These are phyloP conservation scores for Saprolegnia parasitica DNA, from an alignment of 352 stramenopile genomes.

Conservation along the genomic window DNA sequence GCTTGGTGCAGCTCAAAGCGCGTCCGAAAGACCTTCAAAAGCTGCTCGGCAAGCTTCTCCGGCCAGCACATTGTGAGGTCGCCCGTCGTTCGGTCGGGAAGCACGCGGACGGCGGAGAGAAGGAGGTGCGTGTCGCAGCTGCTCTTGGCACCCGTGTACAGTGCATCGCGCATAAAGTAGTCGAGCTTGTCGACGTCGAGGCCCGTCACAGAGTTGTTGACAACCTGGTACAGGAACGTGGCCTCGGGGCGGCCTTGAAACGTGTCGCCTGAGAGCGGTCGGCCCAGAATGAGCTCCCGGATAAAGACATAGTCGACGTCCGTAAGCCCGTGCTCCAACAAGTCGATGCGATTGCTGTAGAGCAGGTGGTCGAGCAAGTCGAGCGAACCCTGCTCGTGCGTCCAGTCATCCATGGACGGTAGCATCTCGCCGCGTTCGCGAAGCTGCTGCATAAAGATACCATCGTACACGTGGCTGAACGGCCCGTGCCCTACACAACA, in stretches of 20 bases:
- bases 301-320: constrained; percentile 61
- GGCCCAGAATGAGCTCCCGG: constrained; percentile 72
- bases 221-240: constrained; percentile 83
- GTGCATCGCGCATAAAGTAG: constrained; percentile 84
- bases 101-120: constrained; percentile 65
- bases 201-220: constrained; percentile 82
- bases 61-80: constrained; percentile 77
- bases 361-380: constrained; percentile 73
- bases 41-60: constrained; percentile 75
- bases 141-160: constrained; percentile 68
- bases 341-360: constrained; percentile 45
- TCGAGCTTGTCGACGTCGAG: constrained; percentile 90
- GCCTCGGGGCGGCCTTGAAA: constrained; percentile 45
- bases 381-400: constrained; percentile 68
- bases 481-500: constrained; percentile 48
- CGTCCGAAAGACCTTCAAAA: constrained; percentile 87
- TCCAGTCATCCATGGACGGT: constrained; percentile 37
- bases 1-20: constrained; percentile 82
- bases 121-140: constrained; percentile 69
- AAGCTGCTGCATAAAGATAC: constrained; percentile 62
- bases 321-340: constrained; percentile 47
- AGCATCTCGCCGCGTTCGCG: constrained; percentile 12
- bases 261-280: constrained; percentile 37
- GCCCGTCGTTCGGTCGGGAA: constrained; percentile 43
- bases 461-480: constrained; percentile 80